phyloP scores from a whole-genome alignment of 805 yeast species.

The Debaryomyces hansenii region DNA sequence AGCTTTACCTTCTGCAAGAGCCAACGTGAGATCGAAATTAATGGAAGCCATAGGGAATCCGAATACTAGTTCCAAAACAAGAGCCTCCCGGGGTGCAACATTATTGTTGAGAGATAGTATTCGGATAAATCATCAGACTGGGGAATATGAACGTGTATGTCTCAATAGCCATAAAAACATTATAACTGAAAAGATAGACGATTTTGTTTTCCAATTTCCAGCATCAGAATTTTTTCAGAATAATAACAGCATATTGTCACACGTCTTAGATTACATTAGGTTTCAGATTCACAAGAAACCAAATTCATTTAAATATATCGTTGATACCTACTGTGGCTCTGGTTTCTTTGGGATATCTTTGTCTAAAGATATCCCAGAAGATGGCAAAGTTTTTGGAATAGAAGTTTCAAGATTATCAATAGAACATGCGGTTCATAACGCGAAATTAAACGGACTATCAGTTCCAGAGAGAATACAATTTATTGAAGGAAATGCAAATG shows the following conservation, averaged over 20 bases:
- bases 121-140: slow-evolving; percentile 27
- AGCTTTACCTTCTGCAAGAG: slow-evolving; percentile 16
- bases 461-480: slow-evolving; percentile 29
- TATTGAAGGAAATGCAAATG: slow-evolving; percentile 38
- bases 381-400: slow-evolving; percentile 41
- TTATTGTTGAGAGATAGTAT: slow-evolving; percentile 35
- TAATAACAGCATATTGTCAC: slow-evolving; percentile 37
- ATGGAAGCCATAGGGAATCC: neutral
- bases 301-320: slow-evolving; percentile 21
- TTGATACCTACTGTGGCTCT: slow-evolving; percentile 48
- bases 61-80: neutral
- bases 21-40: slow-evolving; percentile 7
- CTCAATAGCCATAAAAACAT: slow-evolving; percentile 24
- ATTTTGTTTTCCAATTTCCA: slow-evolving; percentile 36
- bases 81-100: slow-evolving; percentile 3
- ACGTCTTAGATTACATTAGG: slow-evolving; percentile 31
- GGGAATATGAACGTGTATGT: slow-evolving; percentile 24
- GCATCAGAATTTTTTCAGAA: slow-evolving; percentile 43
- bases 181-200: slow-evolving; percentile 36
- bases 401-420: slow-evolving; percentile 36
- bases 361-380: slow-evolving; percentile 21
- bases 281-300: slow-evolving; percentile 14
- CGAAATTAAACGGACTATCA: slow-evolving; percentile 35
- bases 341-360: slow-evolving; percentile 45
- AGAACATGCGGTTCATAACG: slow-evolving; percentile 38